Evolutionary conservation across 331 rosid genomes (phyloP), one percentile per base, ranked within the genome.

Genomic region (Erythrophleum ivorense): DNA sequence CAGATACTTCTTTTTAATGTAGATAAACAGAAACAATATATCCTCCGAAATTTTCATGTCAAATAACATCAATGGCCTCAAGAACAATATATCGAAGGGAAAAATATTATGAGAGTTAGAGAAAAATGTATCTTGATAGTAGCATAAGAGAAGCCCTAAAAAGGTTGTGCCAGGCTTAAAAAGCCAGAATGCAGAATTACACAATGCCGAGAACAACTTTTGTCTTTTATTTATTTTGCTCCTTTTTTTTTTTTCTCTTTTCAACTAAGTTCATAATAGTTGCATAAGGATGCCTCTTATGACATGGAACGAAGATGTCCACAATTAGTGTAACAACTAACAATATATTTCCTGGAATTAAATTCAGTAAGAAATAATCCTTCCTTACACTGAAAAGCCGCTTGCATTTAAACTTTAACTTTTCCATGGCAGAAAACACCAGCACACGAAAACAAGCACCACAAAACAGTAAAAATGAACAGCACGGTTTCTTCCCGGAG

Each of bases 401-500:
- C 81, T 85, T 83, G 92, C 88, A 83, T 79, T 88, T 84, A 65
- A 38, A 80, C 90, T 86, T 89, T 66, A 90, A 43, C 74, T 83
- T 89, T 87, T 91, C 94, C 91, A 83, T 80, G 38, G 71, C 34
- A 67, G 87, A 73, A 82, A 78, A 75, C 80, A 87, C 38, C 79
- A 86, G 82, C 70, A 84, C 80, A 54, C 70, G 88, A 63, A 92
- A 76, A 84, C 78, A 87, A 79, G 88, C 86, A 68, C 90, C 82
- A 50, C 84, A 84, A 82, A 90, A 90, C 45, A 80, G 66, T n/a
- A 86, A 86, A 89, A 90, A 87, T n/a, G 98, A 88, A 77, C 88
- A 82, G 80, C 90, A 87, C 6, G 88, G 89, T 84, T 91, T 87
- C 84, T 85, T 89, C 84, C 84, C 78, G 80, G 83, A 86, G 86